Conservation (phyloP, 176 grass and related monocot genomes). For the Miscanthus lutarioriparius region DNA sequence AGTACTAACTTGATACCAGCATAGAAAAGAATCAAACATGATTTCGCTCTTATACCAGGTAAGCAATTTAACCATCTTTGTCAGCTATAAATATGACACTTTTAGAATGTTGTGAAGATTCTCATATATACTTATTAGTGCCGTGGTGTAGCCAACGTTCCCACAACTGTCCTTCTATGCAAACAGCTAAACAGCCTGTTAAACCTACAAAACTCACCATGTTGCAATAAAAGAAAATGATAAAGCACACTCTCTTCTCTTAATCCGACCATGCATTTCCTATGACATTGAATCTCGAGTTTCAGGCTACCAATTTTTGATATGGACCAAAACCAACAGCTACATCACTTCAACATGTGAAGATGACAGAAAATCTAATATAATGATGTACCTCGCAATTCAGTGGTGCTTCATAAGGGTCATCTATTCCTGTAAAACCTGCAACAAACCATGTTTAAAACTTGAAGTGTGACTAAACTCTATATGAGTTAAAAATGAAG, state of each 20-base stretch:
- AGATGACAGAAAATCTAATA: slow-evolving; percentile 17
- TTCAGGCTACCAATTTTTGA: neutral
- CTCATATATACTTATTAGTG: neutral
- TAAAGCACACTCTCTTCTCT: neutral
- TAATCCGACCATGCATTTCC: neutral
- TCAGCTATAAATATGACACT: neutral
- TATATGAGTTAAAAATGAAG: neutral
- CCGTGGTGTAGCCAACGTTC: neutral
- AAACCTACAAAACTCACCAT: neutral
- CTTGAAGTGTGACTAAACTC: neutral
- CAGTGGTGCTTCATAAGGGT: slow-evolving; percentile 84
- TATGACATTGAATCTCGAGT: neutral
- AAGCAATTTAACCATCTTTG: neutral
- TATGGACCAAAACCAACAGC: slow-evolving; percentile 13
- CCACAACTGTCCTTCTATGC: neutral
- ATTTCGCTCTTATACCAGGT: neutral
- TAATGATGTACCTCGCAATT: slow-evolving; percentile 74
- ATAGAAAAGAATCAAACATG: neutral
- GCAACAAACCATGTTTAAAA: slow-evolving; percentile 33
- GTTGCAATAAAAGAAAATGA: neutral
- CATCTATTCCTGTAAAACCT: slow-evolving; percentile 99
- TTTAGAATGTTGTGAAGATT: neutral
- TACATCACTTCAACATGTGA: slow-evolving; percentile 12
- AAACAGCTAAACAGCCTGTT: neutral
- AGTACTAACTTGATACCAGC: neutral